A percentile compares a stretch with the other conserved stretches of the same genome.
phyloP scores from a whole-genome alignment of 1,139 yeast genomes.

The Suhomyces choctaworum region DNA sequence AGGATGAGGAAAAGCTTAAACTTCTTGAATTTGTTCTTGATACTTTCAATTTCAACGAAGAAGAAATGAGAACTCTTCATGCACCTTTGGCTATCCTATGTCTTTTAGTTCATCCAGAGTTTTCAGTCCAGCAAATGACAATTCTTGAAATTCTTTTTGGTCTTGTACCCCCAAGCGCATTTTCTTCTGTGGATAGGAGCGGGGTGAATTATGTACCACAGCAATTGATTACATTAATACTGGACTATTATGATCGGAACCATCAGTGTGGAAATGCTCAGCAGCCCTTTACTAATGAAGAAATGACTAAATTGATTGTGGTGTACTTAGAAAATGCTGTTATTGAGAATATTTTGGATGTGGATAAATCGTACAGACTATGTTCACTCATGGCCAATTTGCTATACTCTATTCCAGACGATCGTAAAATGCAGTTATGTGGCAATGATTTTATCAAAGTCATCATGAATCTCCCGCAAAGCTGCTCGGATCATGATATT shows the following conservation, averaged over 20 bases:
- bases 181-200: conserved; percentile 40
- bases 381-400: conserved; percentile 16
- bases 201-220: background rate
- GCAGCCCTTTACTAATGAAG: conserved; percentile 9
- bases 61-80: conserved; percentile 78
- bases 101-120: conserved; percentile 22
- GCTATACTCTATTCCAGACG: conserved; percentile 14
- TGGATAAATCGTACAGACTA: conserved; percentile 9
- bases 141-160: conserved; percentile 42
- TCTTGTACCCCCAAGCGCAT: conserved; percentile 61
- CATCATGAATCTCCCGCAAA: conserved; percentile 24
- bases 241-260: conserved; percentile 11
- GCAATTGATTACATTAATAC: conserved; percentile 6
- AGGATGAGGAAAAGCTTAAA: conserved; percentile 28
- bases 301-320: conserved; percentile 7
- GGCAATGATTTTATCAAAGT: conserved; percentile 29
- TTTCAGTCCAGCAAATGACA: conserved; percentile 27
- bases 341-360: conserved; percentile 5
- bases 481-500: conserved; percentile 13
- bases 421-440: conserved; percentile 3
- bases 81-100: conserved; percentile 67
- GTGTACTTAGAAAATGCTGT: conserved; percentile 5
- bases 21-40: conserved; percentile 59
- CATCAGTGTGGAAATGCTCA: conserved; percentile 1
- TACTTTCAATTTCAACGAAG: conserved; percentile 76